A percentile compares a stretch with the other conserved stretches of the same genome.
Evolutionary conservation across 306 rosid genomes (phyloP).

Genomic region (Acmispon strigosus): DNA sequence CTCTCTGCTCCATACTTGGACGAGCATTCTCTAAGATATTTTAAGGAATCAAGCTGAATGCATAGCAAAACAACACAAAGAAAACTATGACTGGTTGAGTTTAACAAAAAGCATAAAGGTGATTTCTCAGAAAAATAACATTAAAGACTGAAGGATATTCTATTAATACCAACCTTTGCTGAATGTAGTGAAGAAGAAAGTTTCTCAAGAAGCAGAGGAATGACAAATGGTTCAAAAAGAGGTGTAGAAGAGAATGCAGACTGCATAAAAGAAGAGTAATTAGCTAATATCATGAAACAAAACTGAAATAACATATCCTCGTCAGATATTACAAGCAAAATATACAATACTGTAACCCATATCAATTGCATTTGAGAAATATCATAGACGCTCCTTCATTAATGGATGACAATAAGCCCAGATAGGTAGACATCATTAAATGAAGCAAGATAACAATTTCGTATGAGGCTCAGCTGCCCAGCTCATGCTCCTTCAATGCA

Average conservation of each 20-base stretch:
- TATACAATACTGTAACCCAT: constrained; percentile 10
- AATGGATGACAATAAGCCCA: not conserved
- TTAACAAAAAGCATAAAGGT: not conserved
- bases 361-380: constrained; percentile 7
- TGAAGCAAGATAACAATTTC: not conserved
- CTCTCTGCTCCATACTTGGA: constrained; percentile 74
- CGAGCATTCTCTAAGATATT: constrained; percentile 64
- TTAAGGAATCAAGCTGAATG: constrained; percentile 81
- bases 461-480: not conserved
- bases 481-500: not conserved
- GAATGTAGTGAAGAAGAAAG: constrained; percentile 69
- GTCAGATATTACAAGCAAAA: constrained; percentile 11
- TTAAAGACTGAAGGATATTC: constrained; percentile 11
- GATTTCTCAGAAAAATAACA: not conserved
- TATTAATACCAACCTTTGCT: constrained; percentile 67
- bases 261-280: constrained; percentile 43
- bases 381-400: constrained; percentile 2
- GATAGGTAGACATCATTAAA: not conserved
- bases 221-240: constrained; percentile 70
- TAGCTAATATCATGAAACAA: constrained; percentile 1
- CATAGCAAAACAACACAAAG: constrained; percentile 17
- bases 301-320: constrained; percentile 2
- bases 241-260: constrained; percentile 72
- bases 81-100: not conserved
- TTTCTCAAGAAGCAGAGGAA: constrained; percentile 91